Conservation (phyloP, 345 rosid genomes). For the Eucalyptus brandiana region DNA sequence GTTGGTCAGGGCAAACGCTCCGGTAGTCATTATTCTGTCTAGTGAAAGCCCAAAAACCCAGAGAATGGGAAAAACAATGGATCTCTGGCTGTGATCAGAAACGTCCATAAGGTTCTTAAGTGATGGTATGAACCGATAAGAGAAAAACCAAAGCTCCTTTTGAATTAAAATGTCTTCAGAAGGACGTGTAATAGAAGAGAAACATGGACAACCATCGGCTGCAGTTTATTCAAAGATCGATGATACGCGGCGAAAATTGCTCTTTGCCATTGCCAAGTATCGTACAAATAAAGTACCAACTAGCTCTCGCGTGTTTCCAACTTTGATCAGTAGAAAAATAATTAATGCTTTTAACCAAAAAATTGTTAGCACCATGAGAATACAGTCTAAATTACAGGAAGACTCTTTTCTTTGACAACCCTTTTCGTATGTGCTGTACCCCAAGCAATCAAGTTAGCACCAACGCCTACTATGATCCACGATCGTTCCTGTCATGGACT, state of each 20-base stretch:
- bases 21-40: background rate
- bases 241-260: background rate
- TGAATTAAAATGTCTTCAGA: background rate
- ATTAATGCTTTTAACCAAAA: background rate
- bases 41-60: background rate
- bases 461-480: background rate
- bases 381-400: background rate
- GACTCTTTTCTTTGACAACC: background rate
- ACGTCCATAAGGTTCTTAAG: background rate
- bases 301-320: background rate
- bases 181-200: background rate
- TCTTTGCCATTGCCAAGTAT: background rate
- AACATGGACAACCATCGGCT: background rate
- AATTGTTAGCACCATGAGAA: background rate
- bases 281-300: background rate
- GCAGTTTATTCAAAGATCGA: background rate
- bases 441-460: background rate
- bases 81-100: background rate
- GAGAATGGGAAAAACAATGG: background rate
- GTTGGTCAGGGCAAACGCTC: background rate
- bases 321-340: background rate
- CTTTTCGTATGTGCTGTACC: background rate
- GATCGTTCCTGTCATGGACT: background rate
- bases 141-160: background rate
- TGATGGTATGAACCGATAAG: background rate